phyloP scores from a whole-genome alignment of 139 green algal genomes.

The Micractinium conductrix region DNA sequence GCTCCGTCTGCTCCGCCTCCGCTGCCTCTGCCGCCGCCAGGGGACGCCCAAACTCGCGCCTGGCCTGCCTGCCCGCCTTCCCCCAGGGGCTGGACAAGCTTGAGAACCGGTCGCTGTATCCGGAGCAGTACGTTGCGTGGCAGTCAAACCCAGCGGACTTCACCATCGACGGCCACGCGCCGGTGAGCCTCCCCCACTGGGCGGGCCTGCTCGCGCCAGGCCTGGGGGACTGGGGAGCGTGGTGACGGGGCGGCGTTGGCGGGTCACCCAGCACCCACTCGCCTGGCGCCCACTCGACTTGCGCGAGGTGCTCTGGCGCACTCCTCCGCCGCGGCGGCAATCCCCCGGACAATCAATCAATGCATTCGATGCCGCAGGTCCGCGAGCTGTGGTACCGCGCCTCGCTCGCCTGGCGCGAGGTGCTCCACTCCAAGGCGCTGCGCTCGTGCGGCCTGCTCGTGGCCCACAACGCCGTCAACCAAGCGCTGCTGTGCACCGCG shows the following conservation, averaged over 20 bases:
- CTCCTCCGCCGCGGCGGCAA: too few species aligned
- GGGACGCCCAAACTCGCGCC: background rate
- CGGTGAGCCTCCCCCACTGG: too few species aligned
- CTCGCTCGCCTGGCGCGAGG: conserved; percentile 84
- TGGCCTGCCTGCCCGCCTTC: too few species aligned
- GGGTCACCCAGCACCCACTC: too few species aligned
- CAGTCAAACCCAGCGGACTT: conserved; percentile 82
- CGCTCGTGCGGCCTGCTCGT: conserved; percentile 76
- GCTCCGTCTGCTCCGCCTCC: background rate
- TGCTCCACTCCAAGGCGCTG: conserved; percentile 56
- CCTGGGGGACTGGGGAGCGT: too few species aligned
- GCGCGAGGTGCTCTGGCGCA: too few species aligned
- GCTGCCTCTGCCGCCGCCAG: background rate
- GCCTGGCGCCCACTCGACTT: too few species aligned
- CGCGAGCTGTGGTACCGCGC: conserved; percentile 86
- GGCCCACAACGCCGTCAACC: conserved; percentile 95
- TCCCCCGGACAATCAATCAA: too few species aligned
- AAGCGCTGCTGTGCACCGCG: conserved; percentile 81
- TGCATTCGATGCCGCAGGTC: too few species aligned
- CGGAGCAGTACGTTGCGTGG: conserved; percentile 80
- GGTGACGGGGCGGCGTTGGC: too few species aligned
- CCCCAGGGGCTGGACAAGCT: conserved; percentile 88
- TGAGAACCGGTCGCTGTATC: conserved; percentile 78
- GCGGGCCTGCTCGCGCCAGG: too few species aligned
- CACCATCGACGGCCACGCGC: conserved; percentile 83